phyloP scores from a whole-genome alignment of 495 filamentous ascomycete genomes.

The Talaromyces wortmannii region DNA sequence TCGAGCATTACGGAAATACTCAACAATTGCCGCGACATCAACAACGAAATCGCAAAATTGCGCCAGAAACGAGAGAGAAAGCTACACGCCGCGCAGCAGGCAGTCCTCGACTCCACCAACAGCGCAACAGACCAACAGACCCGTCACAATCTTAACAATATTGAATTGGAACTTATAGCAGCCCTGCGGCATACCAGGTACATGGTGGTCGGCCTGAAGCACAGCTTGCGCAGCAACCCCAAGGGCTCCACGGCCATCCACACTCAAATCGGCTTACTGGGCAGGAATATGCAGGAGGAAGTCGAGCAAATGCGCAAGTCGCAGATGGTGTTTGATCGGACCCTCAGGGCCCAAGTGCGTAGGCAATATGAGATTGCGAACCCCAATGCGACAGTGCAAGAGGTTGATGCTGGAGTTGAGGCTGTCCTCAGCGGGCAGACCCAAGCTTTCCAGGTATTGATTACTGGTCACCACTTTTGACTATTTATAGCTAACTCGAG shows the following conservation, averaged over 20 bases:
- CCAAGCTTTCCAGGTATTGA: slow-evolving; percentile 54
- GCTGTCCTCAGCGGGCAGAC: slow-evolving; percentile 48
- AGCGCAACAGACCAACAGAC: slow-evolving; percentile 3
- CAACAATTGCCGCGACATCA: slow-evolving; percentile 63
- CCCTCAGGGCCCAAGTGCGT: slow-evolving; percentile 59
- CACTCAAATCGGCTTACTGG: slow-evolving; percentile 61
- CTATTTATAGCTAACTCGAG: slow-evolving; percentile 12
- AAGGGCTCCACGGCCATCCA: slow-evolving; percentile 31
- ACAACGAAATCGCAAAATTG: slow-evolving; percentile 41
- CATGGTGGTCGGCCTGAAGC: slow-evolving; percentile 62
- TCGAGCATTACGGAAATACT: slow-evolving; percentile 34
- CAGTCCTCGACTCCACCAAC: slow-evolving; percentile 9
- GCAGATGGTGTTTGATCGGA: slow-evolving; percentile 58
- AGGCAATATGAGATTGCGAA: slow-evolving; percentile 73
- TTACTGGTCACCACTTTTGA: background rate
- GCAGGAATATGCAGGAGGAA: slow-evolving; percentile 58
- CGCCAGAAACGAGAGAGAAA: slow-evolving; percentile 1
- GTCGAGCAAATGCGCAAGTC: slow-evolving; percentile 61
- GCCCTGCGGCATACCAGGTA: slow-evolving; percentile 57
- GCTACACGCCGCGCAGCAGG: slow-evolving; percentile 10
- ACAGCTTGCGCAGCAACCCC: slow-evolving; percentile 48
- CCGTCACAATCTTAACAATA: slow-evolving; percentile 25
- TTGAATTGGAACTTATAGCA: slow-evolving; percentile 65
- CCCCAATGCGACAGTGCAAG: slow-evolving; percentile 63
- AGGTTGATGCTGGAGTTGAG: slow-evolving; percentile 60